Evolutionary conservation across 805 yeast species (phyloP).

Genomic region (Saturnispora silvae): DNA sequence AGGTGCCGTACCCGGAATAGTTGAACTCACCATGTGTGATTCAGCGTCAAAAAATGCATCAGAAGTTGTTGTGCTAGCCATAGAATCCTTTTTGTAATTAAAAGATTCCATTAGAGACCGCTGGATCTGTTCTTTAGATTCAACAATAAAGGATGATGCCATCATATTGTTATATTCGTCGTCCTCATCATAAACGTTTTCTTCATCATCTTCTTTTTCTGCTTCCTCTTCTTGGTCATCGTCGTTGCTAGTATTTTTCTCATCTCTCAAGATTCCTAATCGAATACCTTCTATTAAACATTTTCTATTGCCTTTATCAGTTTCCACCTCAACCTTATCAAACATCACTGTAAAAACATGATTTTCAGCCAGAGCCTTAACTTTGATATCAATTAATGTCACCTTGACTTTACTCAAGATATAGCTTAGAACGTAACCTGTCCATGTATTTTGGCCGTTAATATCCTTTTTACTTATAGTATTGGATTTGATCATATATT

Average conservation of each 20-base stretch:
- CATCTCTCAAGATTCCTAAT: constrained; percentile 28
- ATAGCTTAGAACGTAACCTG: constrained; percentile 49
- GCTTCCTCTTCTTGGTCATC: constrained; percentile 9
- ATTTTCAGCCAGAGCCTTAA: constrained; percentile 41
- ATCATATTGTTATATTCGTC: constrained; percentile 29
- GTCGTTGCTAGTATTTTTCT: constrained; percentile 8
- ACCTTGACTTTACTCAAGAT: constrained; percentile 53
- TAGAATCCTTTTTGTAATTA: constrained; percentile 35
- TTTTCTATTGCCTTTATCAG: constrained; percentile 38
- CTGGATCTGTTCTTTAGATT: constrained; percentile 23
- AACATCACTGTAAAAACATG: constrained; percentile 27
- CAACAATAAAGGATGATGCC: constrained; percentile 27
- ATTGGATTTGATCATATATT: constrained; percentile 2
- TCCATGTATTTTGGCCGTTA: constrained; percentile 10
- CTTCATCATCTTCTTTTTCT: not conserved
- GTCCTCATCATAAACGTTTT: constrained; percentile 16
- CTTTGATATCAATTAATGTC: constrained; percentile 33
- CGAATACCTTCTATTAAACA: constrained; percentile 31
- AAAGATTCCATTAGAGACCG: constrained; percentile 40
- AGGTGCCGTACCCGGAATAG: not conserved
- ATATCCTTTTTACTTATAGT: constrained; percentile 1
- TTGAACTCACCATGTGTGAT: constrained; percentile 7
- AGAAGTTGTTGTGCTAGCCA: constrained; percentile 69
- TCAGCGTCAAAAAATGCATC: constrained; percentile 33
- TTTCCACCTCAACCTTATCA: constrained; percentile 25